These are phyloP conservation scores for Penicillium sp. DNA, from an alignment of 2,329 filamentous ascomycete genomes.

Conservation along the genomic window DNA sequence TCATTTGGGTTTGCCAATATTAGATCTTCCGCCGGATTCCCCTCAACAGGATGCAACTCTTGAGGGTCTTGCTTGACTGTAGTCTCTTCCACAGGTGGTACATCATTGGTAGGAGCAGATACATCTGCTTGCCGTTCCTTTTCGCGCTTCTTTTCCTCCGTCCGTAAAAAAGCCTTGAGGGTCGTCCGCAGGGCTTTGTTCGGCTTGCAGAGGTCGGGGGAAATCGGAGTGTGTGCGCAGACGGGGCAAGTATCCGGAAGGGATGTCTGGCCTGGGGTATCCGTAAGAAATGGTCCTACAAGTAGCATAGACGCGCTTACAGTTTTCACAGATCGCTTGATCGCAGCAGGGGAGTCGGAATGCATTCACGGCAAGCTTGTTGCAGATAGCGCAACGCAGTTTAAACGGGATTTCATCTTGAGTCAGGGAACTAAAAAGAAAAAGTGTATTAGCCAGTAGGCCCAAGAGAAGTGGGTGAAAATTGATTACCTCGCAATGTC, in stretches of 20 bases:
- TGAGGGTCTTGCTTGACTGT: conserved; percentile 11
- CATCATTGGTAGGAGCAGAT: conserved; percentile 34
- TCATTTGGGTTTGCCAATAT: conserved; percentile 20
- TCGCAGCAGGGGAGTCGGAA: conserved; percentile 94
- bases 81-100: conserved; percentile 30
- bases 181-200: conserved; percentile 93
- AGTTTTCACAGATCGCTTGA: conserved; percentile 88
- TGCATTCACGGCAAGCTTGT: conserved; percentile 86
- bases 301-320: conserved; percentile 58
- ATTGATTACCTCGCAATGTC: conserved; percentile 47
- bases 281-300: conserved; percentile 3
- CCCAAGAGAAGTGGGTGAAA: background rate
- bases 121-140: conserved; percentile 55
- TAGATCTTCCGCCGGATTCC: conserved; percentile 11
- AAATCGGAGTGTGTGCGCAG: conserved; percentile 89
- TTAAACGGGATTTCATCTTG: conserved; percentile 93
- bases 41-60: conserved; percentile 26
- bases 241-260: conserved; percentile 83
- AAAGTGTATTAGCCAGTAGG: background rate
- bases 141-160: conserved; percentile 86
- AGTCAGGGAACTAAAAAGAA: conserved; percentile 66
- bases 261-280: conserved; percentile 69
- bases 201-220: conserved; percentile 81
- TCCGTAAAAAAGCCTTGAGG: conserved; percentile 87
- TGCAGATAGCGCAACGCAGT: conserved; percentile 92